A percentile compares a stretch with the other conserved stretches of the same genome.
Conservation (phyloP, 2,329 filamentous ascomycete genomes). For the Nemania sp. region DNA sequence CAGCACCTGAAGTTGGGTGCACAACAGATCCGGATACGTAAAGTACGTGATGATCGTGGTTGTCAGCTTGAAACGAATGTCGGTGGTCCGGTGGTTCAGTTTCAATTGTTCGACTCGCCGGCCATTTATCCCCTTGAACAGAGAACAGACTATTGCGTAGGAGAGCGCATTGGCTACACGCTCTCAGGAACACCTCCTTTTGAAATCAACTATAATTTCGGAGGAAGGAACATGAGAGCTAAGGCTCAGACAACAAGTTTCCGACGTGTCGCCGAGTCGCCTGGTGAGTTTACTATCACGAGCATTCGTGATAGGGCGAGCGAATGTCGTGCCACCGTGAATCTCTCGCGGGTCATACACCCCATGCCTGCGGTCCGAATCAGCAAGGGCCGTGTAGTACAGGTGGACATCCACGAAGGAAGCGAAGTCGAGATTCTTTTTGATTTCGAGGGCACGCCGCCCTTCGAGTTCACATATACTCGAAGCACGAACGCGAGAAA, state of each 20-base stretch:
- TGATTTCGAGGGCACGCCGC: slow-evolving; percentile 92
- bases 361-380: slow-evolving; percentile 90
- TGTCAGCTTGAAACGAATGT: slow-evolving; percentile 79
- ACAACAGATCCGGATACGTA: slow-evolving; percentile 85
- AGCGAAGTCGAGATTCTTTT: slow-evolving; percentile 92
- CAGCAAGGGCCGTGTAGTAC: slow-evolving; percentile 77
- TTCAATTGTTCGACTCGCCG: slow-evolving; percentile 91
- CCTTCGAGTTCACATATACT: slow-evolving; percentile 98
- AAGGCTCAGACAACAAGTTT: slow-evolving; percentile 81
- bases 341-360: slow-evolving; percentile 83
- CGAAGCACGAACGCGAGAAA: slow-evolving; percentile 83
- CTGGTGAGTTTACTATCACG: slow-evolving; percentile 86
- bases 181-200: slow-evolving; percentile 91
- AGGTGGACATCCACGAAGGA: slow-evolving; percentile 95
- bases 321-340: slow-evolving; percentile 79
- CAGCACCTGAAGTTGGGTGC: slow-evolving; percentile 84
- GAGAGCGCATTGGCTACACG: slow-evolving; percentile 90
- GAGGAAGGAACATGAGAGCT: slow-evolving; percentile 77
- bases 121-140: slow-evolving; percentile 87
- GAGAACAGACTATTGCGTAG: slow-evolving; percentile 88
- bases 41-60: slow-evolving; percentile 83
- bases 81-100: slow-evolving; percentile 77
- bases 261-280: slow-evolving; percentile 88
- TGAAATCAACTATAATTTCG: slow-evolving; percentile 89
- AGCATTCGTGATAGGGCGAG: slow-evolving; percentile 86